A percentile compares a stretch with the other conserved stretches of the same genome.
These are phyloP conservation scores for Geotrichum siamense DNA, from an alignment of 1,139 yeast species.

Conservation along the genomic window DNA sequence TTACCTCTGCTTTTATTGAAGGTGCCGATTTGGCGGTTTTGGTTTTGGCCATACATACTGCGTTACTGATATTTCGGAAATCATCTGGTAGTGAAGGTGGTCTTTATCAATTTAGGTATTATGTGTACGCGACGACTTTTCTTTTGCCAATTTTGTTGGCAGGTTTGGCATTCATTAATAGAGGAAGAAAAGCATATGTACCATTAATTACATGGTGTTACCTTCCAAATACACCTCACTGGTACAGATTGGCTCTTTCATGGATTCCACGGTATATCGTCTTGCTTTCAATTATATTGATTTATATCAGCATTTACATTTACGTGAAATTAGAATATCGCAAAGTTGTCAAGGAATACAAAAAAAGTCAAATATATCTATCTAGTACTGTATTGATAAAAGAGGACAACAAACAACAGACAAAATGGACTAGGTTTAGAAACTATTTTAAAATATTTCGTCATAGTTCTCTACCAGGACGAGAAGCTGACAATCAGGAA, in stretches of 20 bases:
- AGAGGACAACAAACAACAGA: neutral
- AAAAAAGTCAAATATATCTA: conserved; percentile 24
- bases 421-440: neutral
- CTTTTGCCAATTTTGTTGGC: conserved; percentile 64
- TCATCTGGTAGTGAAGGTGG: conserved; percentile 59
- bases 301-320: conserved; percentile 65
- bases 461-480: neutral
- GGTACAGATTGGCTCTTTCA: conserved; percentile 68
- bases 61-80: conserved; percentile 53
- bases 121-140: conserved; percentile 53
- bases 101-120: conserved; percentile 51
- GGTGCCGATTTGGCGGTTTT: conserved; percentile 84
- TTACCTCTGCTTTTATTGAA: conserved; percentile 74
- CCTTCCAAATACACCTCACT: conserved; percentile 62
- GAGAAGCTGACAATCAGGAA: too few species aligned
- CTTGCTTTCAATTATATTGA: conserved; percentile 51
- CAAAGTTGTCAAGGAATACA: conserved; percentile 27
- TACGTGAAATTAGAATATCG: conserved; percentile 48
- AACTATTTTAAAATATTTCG: neutral
- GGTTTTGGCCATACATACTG: conserved; percentile 78
- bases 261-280: conserved; percentile 80
- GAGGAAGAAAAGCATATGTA: conserved; percentile 25
- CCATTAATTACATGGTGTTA: conserved; percentile 71
- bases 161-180: conserved; percentile 57
- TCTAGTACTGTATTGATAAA: conserved; percentile 5